phyloP scores from a whole-genome alignment of 495 filamentous ascomycete species.

The Xylaria castorea region DNA sequence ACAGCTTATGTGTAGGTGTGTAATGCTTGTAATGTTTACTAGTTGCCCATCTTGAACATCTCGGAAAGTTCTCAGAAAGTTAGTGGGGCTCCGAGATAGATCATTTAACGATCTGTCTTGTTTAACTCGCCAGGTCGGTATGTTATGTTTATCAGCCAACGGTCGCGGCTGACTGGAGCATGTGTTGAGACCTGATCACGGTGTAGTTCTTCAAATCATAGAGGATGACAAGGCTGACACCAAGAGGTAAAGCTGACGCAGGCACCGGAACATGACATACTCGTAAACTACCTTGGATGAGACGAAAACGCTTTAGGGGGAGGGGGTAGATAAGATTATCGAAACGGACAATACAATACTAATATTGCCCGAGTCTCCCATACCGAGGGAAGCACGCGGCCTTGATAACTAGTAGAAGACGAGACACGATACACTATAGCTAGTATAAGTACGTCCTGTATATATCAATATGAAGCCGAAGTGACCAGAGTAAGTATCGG shows the following conservation, averaged over 20 bases:
- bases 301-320: neutral
- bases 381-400: neutral
- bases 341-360: neutral
- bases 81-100: neutral
- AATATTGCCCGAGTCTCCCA: neutral
- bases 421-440: neutral
- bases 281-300: neutral
- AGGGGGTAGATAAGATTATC: neutral
- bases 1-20: neutral
- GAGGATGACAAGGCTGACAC: neutral
- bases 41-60: neutral
- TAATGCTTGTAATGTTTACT: neutral
- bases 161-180: neutral
- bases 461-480: no score
- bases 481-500: no score
- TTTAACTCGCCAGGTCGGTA: neutral
- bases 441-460: no score
- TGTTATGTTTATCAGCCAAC: neutral
- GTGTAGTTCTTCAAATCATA: constrained; percentile 7
- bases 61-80: no score
- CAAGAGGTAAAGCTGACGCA: neutral
- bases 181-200: neutral
- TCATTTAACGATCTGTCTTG: neutral
- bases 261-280: neutral
- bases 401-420: neutral